Evolutionary conservation across 169 alveolate species (phyloP).

Genomic region (Cyclospora cayetanensis): DNA sequence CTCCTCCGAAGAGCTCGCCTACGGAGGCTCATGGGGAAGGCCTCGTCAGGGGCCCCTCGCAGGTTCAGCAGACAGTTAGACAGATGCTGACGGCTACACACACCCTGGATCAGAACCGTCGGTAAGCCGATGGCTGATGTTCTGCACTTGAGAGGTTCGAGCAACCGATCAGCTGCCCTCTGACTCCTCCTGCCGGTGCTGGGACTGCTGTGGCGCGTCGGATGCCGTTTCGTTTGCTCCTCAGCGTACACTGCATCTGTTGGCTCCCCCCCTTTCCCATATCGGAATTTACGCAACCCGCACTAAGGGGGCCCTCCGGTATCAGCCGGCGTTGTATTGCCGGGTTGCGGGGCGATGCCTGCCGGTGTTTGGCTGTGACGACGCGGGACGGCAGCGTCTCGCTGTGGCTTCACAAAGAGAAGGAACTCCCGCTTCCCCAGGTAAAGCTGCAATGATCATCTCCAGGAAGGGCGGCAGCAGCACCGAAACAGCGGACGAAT

Average conservation of each 20-base stretch:
- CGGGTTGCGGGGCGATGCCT: conserved; percentile 14
- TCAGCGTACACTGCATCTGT: conserved; percentile 12
- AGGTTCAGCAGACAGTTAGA: background rate
- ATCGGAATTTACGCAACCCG: background rate
- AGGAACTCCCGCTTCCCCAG: conserved; percentile 29
- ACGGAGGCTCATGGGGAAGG: background rate
- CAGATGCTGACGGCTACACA: background rate
- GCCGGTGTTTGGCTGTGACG: conserved; percentile 19
- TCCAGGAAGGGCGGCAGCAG: no score
- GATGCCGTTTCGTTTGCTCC: background rate
- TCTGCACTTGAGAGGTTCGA: background rate
- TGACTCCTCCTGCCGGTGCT: background rate
- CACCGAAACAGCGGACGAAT: no score
- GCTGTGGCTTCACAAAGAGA: background rate
- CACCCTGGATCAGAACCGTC: background rate
- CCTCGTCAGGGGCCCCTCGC: background rate
- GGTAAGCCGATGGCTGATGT: background rate
- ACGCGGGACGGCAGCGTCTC: conserved; percentile 26
- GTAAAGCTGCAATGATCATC: background rate
- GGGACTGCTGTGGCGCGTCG: background rate
- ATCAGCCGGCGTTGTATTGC: background rate
- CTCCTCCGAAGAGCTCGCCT: background rate
- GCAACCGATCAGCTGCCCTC: no score
- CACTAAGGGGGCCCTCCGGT: conserved; percentile 4
- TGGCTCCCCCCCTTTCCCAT: conserved; percentile 35